phyloP scores from a whole-genome alignment of 2,329 filamentous ascomycete genomes.

The Stagonosporopsis rhizophila region DNA sequence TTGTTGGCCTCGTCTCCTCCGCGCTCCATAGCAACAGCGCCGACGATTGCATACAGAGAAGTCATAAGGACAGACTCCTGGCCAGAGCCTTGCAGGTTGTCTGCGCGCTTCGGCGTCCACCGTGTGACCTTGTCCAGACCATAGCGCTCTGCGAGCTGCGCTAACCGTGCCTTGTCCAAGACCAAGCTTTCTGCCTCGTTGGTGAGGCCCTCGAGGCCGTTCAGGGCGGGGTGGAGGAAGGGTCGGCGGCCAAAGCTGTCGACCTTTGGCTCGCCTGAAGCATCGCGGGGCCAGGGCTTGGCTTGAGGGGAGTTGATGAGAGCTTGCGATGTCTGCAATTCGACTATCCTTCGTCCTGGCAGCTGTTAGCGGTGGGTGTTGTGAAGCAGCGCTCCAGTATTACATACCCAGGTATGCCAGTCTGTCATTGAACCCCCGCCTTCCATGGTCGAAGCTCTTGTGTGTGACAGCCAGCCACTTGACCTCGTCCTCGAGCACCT shows the following conservation, averaged over 20 bases:
- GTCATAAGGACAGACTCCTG: constrained; percentile 76
- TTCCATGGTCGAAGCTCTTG: constrained; percentile 96
- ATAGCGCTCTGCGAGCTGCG: constrained; percentile 71
- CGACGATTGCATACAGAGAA: constrained; percentile 83
- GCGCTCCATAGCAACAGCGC: constrained; percentile 86
- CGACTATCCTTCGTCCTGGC: constrained; percentile 67
- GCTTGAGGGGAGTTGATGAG: constrained; percentile 60
- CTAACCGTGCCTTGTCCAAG: constrained; percentile 70
- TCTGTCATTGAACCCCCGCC: constrained; percentile 92
- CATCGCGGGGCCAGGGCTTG: constrained; percentile 30
- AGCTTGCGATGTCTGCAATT: constrained; percentile 69
- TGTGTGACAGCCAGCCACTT: constrained; percentile 98
- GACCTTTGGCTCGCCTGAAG: constrained; percentile 26
- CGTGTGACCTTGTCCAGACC: constrained; percentile 78
- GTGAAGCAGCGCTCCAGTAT: not conserved
- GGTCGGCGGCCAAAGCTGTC: constrained; percentile 63
- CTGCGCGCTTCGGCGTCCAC: constrained; percentile 83
- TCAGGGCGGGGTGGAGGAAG: constrained; percentile 73
- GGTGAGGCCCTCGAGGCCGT: constrained; percentile 76
- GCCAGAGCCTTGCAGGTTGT: constrained; percentile 76
- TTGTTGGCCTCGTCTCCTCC: constrained; percentile 79
- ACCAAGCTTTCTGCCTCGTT: constrained; percentile 65
- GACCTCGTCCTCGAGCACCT: constrained; percentile 82
- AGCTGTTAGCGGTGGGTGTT: constrained; percentile 21
- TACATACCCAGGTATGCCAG: constrained; percentile 83